Conservation (phyloP, 352 stramenopile genomes). For the Globisporangium nodosum region DNA sequence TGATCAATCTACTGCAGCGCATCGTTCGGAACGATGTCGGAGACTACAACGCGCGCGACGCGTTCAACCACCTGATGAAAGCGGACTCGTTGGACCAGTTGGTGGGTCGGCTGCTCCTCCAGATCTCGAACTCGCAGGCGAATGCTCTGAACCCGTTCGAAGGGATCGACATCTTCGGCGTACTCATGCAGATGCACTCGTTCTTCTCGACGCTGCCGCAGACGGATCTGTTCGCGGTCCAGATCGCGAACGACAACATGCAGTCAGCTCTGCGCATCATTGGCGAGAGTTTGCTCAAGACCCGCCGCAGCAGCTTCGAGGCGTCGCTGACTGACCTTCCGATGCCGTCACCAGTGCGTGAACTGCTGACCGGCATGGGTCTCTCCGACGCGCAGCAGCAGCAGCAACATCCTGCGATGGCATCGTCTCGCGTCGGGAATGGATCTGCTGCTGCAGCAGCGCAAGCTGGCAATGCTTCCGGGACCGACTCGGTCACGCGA, state of each 20-base stretch:
- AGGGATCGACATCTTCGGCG: conserved; percentile 71
- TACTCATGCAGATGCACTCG: conserved; percentile 85
- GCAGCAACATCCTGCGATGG: conserved; percentile 5
- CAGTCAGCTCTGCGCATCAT: conserved; percentile 64
- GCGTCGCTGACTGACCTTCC: conserved; percentile 54
- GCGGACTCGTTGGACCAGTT: conserved; percentile 77
- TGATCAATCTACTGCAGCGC: conserved; percentile 75
- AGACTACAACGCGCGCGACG: conserved; percentile 73
- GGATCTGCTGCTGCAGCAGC: not conserved
- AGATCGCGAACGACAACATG: conserved; percentile 78
- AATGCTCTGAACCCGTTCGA: conserved; percentile 63
- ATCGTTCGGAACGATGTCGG: conserved; percentile 75
- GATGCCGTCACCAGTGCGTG: conserved; percentile 41
- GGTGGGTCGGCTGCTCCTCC: conserved; percentile 62
- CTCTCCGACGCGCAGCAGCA: conserved; percentile 15
- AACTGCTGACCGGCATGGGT: conserved; percentile 40
- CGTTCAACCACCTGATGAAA: conserved; percentile 66
- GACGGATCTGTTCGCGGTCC: conserved; percentile 56
- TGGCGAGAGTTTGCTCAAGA: conserved; percentile 50
- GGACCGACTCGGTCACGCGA: conserved; percentile 31
- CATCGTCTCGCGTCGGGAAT: conserved; percentile 5
- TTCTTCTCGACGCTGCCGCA: conserved; percentile 75
- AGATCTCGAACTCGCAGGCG: conserved; percentile 54
- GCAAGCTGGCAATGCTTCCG: not conserved
- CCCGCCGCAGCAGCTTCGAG: conserved; percentile 45